Evolutionary conservation across 345 rosid genomes (phyloP).

Genomic region (Balakata baccata): DNA sequence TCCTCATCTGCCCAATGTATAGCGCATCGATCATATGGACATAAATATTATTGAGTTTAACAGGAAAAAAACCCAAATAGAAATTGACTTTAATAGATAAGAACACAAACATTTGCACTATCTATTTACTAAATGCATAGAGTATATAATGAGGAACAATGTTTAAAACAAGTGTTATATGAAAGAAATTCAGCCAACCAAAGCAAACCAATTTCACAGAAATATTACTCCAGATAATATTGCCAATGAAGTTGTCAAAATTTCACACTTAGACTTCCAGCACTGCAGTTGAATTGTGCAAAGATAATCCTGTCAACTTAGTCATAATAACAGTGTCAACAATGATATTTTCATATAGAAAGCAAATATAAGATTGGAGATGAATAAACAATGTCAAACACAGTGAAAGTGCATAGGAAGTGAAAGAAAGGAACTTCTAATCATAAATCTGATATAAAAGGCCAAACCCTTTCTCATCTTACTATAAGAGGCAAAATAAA

Average conservation of each 20-base stretch:
- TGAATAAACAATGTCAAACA: background rate
- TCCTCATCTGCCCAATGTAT: constrained; percentile 58
- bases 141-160: background rate
- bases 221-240: background rate
- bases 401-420: background rate
- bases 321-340: background rate
- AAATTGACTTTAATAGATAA: background rate
- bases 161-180: background rate
- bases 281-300: background rate
- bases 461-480: background rate
- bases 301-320: background rate
- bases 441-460: background rate
- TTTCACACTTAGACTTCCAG: background rate
- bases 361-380: background rate
- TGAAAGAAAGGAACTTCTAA: background rate
- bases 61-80: background rate
- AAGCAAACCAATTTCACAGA: background rate
- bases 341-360: background rate
- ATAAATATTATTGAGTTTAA: background rate
- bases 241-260: background rate
- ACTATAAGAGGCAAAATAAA: background rate
- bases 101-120: background rate
- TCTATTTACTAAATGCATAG: background rate
- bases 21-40: constrained; percentile 8
- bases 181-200: background rate